A percentile compares a stretch with the other conserved stretches of the same genome.
phyloP scores from a whole-genome alignment of 768 basidiomycete genomes.

The Lentinus brumalis region DNA sequence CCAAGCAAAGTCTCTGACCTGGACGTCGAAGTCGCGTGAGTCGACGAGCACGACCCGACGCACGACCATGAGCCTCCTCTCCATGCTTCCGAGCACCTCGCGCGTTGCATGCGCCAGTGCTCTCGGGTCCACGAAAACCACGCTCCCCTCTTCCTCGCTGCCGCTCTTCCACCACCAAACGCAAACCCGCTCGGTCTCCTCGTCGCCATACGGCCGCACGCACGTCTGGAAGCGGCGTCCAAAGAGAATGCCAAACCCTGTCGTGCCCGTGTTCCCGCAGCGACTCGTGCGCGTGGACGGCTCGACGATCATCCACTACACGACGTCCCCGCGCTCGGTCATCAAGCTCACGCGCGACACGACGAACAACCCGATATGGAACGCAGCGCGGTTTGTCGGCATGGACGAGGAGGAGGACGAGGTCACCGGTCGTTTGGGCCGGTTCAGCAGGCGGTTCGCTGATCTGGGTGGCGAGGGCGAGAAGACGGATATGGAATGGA shows the following conservation, averaged over 20 bases:
- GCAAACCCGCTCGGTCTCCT: constrained; percentile 52
- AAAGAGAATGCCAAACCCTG: constrained; percentile 73
- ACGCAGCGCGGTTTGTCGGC: constrained; percentile 54
- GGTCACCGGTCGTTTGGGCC: constrained; percentile 74
- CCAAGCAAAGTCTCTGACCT: too few species aligned
- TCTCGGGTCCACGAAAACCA: not conserved
- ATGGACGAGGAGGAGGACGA: constrained; percentile 54
- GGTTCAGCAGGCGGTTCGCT: constrained; percentile 77
- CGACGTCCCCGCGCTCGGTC: constrained; percentile 80
- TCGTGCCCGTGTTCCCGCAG: constrained; percentile 87
- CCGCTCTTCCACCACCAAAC: not conserved
- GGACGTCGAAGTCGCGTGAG: too few species aligned
- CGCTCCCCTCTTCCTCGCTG: not conserved
- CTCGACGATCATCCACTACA: constrained; percentile 84
- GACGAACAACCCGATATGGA: constrained; percentile 88
- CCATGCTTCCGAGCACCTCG: not conserved
- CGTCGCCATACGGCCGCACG: constrained; percentile 80
- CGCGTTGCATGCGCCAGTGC: not conserved
- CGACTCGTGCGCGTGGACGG: constrained; percentile 86
- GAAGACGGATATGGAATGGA: constrained; percentile 18
- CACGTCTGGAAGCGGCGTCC: constrained; percentile 78
- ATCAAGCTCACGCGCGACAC: constrained; percentile 84
- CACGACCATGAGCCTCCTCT: constrained; percentile 6
- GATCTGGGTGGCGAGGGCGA: constrained; percentile 27
- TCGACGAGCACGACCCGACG: not conserved